Percentiles rank a stretch among this genome's conserved stretches.
phyloP scores from a whole-genome alignment of 192 early-diverging fungal genomes.

The Phycomyces blakesleeanus region DNA sequence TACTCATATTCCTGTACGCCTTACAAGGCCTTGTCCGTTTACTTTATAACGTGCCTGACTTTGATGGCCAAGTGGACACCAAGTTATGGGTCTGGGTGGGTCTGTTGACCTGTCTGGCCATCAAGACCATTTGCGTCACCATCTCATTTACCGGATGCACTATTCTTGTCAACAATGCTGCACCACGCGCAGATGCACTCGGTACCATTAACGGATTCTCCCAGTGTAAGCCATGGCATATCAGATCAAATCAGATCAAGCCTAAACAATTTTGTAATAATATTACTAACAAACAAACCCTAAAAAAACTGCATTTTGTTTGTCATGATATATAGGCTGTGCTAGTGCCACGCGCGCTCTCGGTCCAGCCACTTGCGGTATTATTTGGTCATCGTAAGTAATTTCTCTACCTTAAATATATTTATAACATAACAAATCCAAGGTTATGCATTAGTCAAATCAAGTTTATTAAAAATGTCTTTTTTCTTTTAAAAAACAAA shows the following conservation, averaged over 20 bases:
- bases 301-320: neutral
- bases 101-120: conserved; percentile 6
- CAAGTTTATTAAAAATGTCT: neutral
- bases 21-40: conserved; percentile 22
- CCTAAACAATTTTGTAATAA: too few relatives aligned
- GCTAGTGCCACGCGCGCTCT: conserved; percentile 35
- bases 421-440: too few relatives aligned
- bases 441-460: too few relatives aligned
- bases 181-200: conserved; percentile 35
- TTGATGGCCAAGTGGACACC: conserved; percentile 15
- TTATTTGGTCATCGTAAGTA: conserved; percentile 39
- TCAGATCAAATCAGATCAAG: too few relatives aligned
- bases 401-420: too few relatives aligned
- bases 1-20: conserved; percentile 13
- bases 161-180: conserved; percentile 49
- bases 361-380: conserved; percentile 49
- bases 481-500: neutral
- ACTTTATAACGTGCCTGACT: conserved; percentile 23
- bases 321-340: conserved; percentile 8
- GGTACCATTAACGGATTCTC: conserved; percentile 57
- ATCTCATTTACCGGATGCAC: conserved; percentile 42
- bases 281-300: neutral
- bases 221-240: conserved; percentile 24
- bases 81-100: conserved; percentile 29
- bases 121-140: conserved; percentile 24